Base-by-base conservation (phyloP, 208 protist genomes). In the Tetramitus jugosus region DNA sequence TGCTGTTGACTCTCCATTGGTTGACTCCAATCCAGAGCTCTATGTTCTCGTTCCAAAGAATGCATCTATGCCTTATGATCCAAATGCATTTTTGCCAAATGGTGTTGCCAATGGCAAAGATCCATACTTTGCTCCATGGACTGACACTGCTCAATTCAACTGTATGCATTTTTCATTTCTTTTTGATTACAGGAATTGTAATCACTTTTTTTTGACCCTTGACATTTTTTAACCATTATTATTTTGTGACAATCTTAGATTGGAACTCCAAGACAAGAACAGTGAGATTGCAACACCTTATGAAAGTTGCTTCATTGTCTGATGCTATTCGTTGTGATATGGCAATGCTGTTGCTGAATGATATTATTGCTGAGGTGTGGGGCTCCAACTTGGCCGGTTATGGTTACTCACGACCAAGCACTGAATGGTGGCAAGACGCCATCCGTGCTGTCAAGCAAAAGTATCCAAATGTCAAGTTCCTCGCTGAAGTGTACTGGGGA, bases 311-410 rank as follows among this genome's bases (percentile, higher is more conserved):
- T 1, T 74, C 43, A 7, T 37, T 84, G 6, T 20, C 76, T 20
- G 88, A 91, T 78, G 88, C 65, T 14, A 85, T 91, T 42, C 46
- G 88, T 45, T 88, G 83, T 79, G 88, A 91, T 69, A 91, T 91
- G 88, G 85, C 88, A 1, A 87, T 88, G 78, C 56, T 91, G 0
- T 40, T 81, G 17, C 56, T 91, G 0, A 91, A 91, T 45, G 49
- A 86, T 60, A 45, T 87, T 2, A 77, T 91, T 71, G 60, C 81
- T 20, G 43, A 71, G 17, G 86, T 65, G 13, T 91, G 88, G 88
- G 49, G 46, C 3, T 23, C 23, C 20, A 65, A 88, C 46, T 62
- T 91, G 3, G 29, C 26, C 8, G 60, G 74, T n/a, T 78, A 76
- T 77, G 84, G 84, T 20, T 91, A 81, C 1, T 43, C 26, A 29